Evolutionary conservation across 1,139 yeast genomes (phyloP).

Genomic region (Debaryomyces fabryi): DNA sequence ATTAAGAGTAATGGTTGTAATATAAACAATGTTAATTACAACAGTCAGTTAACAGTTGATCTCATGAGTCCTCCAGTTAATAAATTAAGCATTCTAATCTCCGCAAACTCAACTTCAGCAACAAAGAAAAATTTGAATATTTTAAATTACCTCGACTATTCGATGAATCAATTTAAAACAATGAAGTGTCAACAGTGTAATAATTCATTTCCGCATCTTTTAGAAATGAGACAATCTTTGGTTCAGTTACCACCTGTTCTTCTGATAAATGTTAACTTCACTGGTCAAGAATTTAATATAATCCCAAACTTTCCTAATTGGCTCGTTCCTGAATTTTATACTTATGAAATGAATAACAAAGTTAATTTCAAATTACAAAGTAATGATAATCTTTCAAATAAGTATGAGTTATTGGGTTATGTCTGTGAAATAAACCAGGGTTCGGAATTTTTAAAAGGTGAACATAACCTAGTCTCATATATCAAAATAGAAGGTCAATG

Average conservation of each 20-base stretch:
- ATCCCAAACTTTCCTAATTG: constrained; percentile 50
- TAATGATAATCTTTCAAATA: constrained; percentile 19
- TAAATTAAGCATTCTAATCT: constrained; percentile 27
- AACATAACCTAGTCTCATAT: constrained; percentile 61
- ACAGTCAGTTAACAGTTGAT: constrained; percentile 41
- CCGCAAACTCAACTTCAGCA: constrained; percentile 13
- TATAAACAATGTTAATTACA: constrained; percentile 31
- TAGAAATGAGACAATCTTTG: constrained; percentile 52
- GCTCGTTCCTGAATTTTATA: constrained; percentile 63
- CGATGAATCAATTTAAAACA: constrained; percentile 55
- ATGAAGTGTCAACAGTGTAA: constrained; percentile 36
- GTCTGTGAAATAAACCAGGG: constrained; percentile 70
- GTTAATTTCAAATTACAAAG: constrained; percentile 36
- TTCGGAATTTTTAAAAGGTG: constrained; percentile 47
- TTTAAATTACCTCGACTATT: constrained; percentile 58
- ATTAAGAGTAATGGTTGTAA: constrained; percentile 41
- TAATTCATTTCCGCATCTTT: constrained; percentile 40
- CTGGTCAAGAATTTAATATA: constrained; percentile 48
- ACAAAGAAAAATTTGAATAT: constrained; percentile 23
- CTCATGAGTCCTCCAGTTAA: constrained; percentile 37
- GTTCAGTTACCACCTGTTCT: constrained; percentile 64
- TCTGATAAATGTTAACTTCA: constrained; percentile 59
- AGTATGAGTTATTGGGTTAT: constrained; percentile 66
- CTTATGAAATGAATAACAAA: constrained; percentile 24
- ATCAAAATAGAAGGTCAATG: constrained; percentile 62